Base-by-base conservation (phyloP, 805 yeast species). In the Starmerella floris region DNA sequence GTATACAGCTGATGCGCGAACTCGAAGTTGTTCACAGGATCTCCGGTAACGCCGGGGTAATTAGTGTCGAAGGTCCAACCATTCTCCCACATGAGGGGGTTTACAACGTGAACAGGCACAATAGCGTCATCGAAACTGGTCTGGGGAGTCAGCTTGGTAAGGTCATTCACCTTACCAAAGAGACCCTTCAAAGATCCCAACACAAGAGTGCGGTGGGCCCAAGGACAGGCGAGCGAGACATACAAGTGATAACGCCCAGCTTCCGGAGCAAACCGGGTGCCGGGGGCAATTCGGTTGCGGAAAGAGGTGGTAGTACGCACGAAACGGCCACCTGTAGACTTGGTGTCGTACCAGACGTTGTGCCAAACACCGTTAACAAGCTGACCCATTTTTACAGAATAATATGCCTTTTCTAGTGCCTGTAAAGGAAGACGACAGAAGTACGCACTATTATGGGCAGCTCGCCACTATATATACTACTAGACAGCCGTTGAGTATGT, bases 171-270 rank as follows among this genome's bases (percentile, higher is more conserved):
- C 5, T 33, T 8, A 16, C 49, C 49, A 8, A 46, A 25, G 39
- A 80, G 60, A 1, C 95, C 94, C 64, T 85, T 84, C 49, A 88
- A 65, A 11, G 70, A 62, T 41, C 95, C 65, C 2, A 78, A 69
- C 41, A 84, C 78, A 45, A 87, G 66, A 0, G 87, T 75, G 49
- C 97, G 70, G 57, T 83, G 94, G 1, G 96, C 96, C 87, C 96
- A 88, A 3, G 98, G 97, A 62, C 98, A 88, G 2, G 95, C 95
- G 38, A 70, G 67, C 1, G 91, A 79, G 10, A 84, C 94, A 54
- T 81, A 87, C 42, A 85, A 69, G 62, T 87, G 94, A 58, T 88
- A 88, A 55, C 98, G 71, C 44, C 74, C 74, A 36, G 71, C 68
- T 56, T 84, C 95, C 4, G 95, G 83, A 16, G 75, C 66, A 58